Evolutionary conservation across 2,329 filamentous ascomycete species (phyloP), one percentile per base, ranked within the genome.

Genomic region (Verticillium tricorpus): DNA sequence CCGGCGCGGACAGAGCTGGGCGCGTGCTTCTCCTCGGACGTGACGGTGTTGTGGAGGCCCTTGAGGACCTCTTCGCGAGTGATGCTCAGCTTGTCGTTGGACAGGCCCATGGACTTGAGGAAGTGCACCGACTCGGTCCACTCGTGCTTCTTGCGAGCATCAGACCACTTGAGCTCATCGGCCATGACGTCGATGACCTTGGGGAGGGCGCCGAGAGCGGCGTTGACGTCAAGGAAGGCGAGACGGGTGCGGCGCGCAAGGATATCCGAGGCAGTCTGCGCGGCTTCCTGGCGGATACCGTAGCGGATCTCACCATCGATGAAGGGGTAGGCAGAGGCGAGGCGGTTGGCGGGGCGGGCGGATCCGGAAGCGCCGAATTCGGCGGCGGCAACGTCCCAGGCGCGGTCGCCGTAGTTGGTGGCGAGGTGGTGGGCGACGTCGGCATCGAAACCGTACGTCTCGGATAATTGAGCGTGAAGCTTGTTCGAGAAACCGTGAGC

Each of bases 171-270:
- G 57, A 91, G 78, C 74, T 92, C 89, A 65, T 88, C 85, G 32
- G 77, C 83, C 87, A 92, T 91, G 58, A 92, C 74, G 69, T 92
- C 89, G 66, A 92, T 89, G 61, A 92, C 85, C 22, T 75, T 78
- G 8, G 89, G 89, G 19, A 92, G 81, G 1, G 88, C 85, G 70
- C 89, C 84, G 12, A 92, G 81, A 0, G 89, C 87, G 31, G 86
- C 86, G 70, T 90, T 84, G 1, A 88, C 88, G 73, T 92, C 91
- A 65, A 92, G 76, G 78, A 92, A 92, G n/a, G 89, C 88, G 55
- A 92, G 78, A 60, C 89, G 83, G 54, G 87, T 92, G 61, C 89
- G 82, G 61, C 89, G 85, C 17, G 89, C 86, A 61, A 92, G 82
- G 39, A 91, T 84, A 71, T 92, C 89, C 56, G 88, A 83, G 2